A percentile compares a stretch with the other conserved stretches of the same genome.
These are phyloP conservation scores for Neotropicomus parvogracilis DNA, from an alignment of 1,284 basidiomycete species.

Conservation along the genomic window DNA sequence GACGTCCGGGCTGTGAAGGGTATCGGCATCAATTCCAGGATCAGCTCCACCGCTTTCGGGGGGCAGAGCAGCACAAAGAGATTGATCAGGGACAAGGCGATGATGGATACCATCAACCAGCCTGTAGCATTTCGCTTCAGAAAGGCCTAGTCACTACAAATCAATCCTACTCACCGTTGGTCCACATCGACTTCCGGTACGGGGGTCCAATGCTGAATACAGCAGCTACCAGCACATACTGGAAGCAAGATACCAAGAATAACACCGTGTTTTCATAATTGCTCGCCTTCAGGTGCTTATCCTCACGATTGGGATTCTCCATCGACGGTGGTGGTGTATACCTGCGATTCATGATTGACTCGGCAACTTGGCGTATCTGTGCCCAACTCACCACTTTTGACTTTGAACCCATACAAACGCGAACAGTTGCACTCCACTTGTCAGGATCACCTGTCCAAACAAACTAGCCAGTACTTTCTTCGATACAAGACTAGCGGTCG, in stretches of 20 bases:
- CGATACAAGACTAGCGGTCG: constrained; percentile 94
- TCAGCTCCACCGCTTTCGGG: constrained; percentile 52
- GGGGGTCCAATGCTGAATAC: constrained; percentile 98
- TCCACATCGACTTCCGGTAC: constrained; percentile 92
- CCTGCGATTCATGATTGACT: constrained; percentile 35
- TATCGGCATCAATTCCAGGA: constrained; percentile 80
- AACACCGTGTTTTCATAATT: constrained; percentile 94
- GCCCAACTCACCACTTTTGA: constrained; percentile 67
- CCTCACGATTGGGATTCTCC: constrained; percentile 52
- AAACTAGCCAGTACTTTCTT: constrained; percentile 95
- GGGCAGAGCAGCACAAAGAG: constrained; percentile 73
- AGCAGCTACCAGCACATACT: constrained; percentile 95
- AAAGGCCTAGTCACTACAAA: background rate
- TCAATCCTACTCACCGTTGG: constrained; percentile 67
- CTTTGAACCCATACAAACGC: constrained; percentile 85
- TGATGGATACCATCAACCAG: constrained; percentile 75
- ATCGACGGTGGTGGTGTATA: constrained; percentile 57
- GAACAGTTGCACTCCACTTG: constrained; percentile 80
- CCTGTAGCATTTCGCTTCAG: constrained; percentile 41
- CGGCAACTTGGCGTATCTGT: background rate
- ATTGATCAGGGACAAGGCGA: constrained; percentile 67
- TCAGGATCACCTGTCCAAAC: constrained; percentile 89
- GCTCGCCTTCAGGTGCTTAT: constrained; percentile 79
- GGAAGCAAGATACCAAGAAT: constrained; percentile 95
- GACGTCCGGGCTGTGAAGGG: constrained; percentile 68